Base-by-base conservation (phyloP, 257 asterid genomes). In the Nicotiana noctiflora region DNA sequence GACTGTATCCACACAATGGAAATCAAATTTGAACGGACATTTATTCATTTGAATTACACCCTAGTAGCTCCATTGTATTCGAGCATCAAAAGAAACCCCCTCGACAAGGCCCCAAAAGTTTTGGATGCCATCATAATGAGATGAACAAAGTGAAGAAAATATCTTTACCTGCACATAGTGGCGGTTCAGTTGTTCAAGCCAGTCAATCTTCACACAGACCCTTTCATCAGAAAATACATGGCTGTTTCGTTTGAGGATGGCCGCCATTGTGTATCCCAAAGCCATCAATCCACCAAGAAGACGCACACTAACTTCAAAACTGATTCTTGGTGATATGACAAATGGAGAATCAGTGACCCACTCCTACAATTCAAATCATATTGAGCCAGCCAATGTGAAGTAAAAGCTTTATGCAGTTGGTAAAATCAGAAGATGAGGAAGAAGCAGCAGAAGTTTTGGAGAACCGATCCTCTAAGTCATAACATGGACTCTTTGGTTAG, bases 241-340 rank as follows among this genome's bases (percentile, higher is more conserved):
- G 92, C 99, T 92, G 82, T 84, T 96, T 94, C 99, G 85, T 87
- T 94, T 96, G 82, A 96, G 97, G 82, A 96, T 96, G 80, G 98
- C 88, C 40, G 98, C 99, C 85, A 96, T 96, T 75, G 98, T 94
- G 86, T 96, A 96, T 81, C 99, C 99, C 91, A 96, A 85, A 64
- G 99, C 98, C 99, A 96, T 96, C 81, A 96, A 83, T 60, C 99
- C 99, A 80, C 99, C 99, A 76, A 96, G 98, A 84, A 96, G 99
- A 75, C 98, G 91, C 40, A 96, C 99, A 80, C 98, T 90, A 76
- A 96, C 99, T 92, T 96, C 99, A 86, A 96, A 96, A 31, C 97
- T 94, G 83, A 96, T 96, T 90, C 99, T 96, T 82, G 99, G 99
- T 81, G 99, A 94, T 90, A 96, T 96, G 70, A 96, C 97, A 84